These are phyloP conservation scores for Angomonas deanei DNA, from an alignment of 208 protist species.

Conservation along the genomic window DNA sequence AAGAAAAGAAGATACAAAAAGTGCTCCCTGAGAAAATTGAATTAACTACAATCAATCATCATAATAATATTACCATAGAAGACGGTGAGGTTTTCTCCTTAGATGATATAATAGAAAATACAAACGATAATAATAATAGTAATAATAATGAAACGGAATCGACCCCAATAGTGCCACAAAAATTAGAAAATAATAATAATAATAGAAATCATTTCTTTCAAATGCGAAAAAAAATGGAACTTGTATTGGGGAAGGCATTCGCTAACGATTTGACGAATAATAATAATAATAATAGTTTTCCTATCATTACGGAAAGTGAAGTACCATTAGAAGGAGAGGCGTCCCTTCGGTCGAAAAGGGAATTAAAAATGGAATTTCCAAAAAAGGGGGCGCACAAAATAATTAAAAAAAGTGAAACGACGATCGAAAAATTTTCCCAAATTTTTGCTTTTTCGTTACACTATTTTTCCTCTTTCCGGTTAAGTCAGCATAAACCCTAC, in stretches of 20 bases:
- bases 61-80: not conserved
- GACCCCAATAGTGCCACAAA: not conserved
- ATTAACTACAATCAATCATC: not conserved
- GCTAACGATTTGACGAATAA: not conserved
- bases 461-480: not conserved
- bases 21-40: not conserved
- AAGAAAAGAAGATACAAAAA: not conserved
- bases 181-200: not conserved
- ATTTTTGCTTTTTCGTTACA: not conserved
- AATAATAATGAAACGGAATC: not conserved
- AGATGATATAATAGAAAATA: not conserved
- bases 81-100: not conserved
- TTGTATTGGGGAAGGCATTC: not conserved
- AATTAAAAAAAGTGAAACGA: not conserved
- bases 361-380: not conserved
- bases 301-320: not conserved
- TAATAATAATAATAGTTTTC: not conserved
- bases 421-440: not conserved
- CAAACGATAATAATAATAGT: not conserved
- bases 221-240: constrained; percentile 1
- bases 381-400: too few relatives aligned
- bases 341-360: too few relatives aligned
- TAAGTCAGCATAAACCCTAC: too few relatives aligned
- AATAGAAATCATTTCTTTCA: not conserved
- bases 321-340: too few relatives aligned